Conservation (phyloP, 805 yeast species). For the Candida koratica region DNA sequence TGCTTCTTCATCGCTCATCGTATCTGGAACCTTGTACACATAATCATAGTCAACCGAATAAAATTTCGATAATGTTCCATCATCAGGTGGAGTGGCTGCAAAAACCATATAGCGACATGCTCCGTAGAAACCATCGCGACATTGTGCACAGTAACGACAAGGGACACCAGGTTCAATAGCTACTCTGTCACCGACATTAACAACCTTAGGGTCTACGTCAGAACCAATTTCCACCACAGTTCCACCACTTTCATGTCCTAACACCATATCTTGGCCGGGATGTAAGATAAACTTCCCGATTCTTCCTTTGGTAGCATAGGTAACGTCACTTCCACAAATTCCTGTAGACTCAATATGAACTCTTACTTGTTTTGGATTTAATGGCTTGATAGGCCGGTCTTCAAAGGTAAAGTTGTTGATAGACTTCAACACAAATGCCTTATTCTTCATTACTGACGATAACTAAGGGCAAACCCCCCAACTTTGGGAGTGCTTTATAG, state of each 20-base stretch:
- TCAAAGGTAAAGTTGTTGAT: conserved; percentile 15
- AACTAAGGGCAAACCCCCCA: not conserved
- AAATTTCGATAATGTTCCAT: conserved; percentile 19
- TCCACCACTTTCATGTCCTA: conserved; percentile 48
- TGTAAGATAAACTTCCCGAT: conserved; percentile 29
- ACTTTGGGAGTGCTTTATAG: conserved; percentile 1
- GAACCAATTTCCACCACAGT: conserved; percentile 47
- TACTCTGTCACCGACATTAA: conserved; percentile 45
- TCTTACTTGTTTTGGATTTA: conserved; percentile 19
- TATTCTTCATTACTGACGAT: conserved; percentile 9
- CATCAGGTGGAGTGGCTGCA: conserved; percentile 22
- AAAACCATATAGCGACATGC: conserved; percentile 19
- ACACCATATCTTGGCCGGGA: conserved; percentile 27
- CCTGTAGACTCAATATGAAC: conserved; percentile 21
- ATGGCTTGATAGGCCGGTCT: conserved; percentile 14
- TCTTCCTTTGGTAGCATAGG: conserved; percentile 20
- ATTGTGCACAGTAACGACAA: conserved; percentile 33
- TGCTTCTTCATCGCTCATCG: conserved; percentile 22
- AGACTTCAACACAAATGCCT: conserved; percentile 17
- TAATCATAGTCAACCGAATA: conserved; percentile 17
- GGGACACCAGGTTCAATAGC: conserved; percentile 55
- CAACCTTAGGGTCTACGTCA: conserved; percentile 35
- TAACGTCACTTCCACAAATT: conserved; percentile 23
- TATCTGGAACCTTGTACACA: conserved; percentile 22
- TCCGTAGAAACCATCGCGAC: conserved; percentile 21